Percentiles rank a stretch among this genome's conserved stretches.
phyloP scores from a whole-genome alignment of 257 asterid genomes.

The Fraxinus pennsylvanica region DNA sequence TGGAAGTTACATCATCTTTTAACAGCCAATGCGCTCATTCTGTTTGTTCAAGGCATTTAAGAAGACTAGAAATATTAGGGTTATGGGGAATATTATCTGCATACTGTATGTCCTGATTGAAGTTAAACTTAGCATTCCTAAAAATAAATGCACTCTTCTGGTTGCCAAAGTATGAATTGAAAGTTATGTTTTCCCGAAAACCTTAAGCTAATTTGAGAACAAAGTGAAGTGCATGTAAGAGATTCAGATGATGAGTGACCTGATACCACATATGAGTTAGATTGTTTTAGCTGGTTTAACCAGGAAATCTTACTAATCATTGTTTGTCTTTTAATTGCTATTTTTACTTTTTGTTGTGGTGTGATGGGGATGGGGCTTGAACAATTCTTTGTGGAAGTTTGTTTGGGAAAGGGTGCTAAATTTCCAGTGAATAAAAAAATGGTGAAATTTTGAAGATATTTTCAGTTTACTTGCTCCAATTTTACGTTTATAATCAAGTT shows the following conservation, averaged over 20 bases:
- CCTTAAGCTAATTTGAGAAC: not conserved
- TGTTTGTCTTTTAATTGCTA: not conserved
- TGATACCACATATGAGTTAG: not conserved
- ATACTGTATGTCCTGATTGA: slow-evolving; percentile 4
- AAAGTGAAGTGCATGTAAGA: not conserved
- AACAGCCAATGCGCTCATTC: not conserved
- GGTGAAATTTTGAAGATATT: not conserved
- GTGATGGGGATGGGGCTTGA: not conserved
- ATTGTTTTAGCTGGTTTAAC: not conserved
- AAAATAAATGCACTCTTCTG: not conserved
- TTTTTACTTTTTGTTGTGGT: not conserved
- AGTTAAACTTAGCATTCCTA: not conserved
- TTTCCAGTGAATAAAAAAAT: not conserved
- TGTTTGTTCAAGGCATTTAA: not conserved
- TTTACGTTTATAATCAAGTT: not conserved
- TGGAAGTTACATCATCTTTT: not conserved
- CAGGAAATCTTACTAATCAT: not conserved
- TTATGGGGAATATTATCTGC: not conserved
- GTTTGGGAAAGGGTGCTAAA: not conserved
- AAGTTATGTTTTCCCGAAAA: not conserved
- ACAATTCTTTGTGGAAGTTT: not conserved
- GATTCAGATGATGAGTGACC: not conserved
- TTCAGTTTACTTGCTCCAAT: slow-evolving; percentile 4
- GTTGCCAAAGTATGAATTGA: not conserved
- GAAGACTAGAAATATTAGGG: not conserved